phyloP scores from a whole-genome alignment of 805 yeast genomes.

The Scheffersomyces ergatensis region DNA sequence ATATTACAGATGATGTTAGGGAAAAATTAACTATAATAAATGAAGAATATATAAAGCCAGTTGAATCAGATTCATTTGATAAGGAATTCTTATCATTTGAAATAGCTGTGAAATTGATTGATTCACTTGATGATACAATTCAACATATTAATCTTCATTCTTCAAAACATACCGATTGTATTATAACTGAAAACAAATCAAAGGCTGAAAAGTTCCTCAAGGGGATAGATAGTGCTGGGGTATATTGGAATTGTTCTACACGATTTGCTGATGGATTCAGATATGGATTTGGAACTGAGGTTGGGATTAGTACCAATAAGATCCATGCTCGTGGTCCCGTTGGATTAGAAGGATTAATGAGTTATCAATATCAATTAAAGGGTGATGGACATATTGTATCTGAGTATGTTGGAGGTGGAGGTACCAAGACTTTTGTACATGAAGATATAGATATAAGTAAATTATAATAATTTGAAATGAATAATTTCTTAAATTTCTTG shows the following conservation, averaged over 20 bases:
- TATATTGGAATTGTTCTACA: conserved; percentile 96
- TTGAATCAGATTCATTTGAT: conserved; percentile 68
- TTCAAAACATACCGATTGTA: conserved; percentile 94
- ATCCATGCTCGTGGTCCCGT: conserved; percentile 99
- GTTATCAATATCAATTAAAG: conserved; percentile 88
- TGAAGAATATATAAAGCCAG: conserved; percentile 38
- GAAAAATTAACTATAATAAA: conserved; percentile 14
- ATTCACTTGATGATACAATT: conserved; percentile 69
- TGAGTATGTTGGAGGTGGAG: conserved; percentile 93
- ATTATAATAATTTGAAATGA: no score
- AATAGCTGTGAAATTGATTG: conserved; percentile 68
- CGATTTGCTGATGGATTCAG: conserved; percentile 98
- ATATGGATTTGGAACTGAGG: conserved; percentile 98
- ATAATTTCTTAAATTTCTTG: no score
- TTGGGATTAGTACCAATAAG: conserved; percentile 94
- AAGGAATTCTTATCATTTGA: conserved; percentile 83
- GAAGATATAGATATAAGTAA: conserved; percentile 39
- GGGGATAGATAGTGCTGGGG: conserved; percentile 93
- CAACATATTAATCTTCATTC: conserved; percentile 85
- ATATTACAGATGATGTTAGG: conserved; percentile 57
- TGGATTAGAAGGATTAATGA: conserved; percentile 93
- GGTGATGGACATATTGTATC: conserved; percentile 93
- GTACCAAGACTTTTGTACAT: conserved; percentile 73
- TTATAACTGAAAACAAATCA: conserved; percentile 71
- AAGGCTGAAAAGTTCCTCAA: conserved; percentile 75